phyloP scores from a whole-genome alignment of 371 early-diverging fungal species.

The Rhizopus stolonifer region DNA sequence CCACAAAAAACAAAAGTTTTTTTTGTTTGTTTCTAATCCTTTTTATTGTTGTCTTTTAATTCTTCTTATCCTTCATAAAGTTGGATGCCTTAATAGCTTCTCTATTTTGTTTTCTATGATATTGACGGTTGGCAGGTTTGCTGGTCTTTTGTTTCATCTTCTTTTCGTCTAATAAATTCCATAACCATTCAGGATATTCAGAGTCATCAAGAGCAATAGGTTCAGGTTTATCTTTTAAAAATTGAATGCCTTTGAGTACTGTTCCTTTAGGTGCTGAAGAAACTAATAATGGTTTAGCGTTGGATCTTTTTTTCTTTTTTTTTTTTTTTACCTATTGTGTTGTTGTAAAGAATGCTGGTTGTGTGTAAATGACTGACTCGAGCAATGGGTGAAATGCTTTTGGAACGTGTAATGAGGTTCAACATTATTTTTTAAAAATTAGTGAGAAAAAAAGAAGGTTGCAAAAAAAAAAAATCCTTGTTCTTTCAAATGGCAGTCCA shows the following conservation, averaged over 20 bases:
- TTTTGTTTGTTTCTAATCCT: conserved; percentile 49
- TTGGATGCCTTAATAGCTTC: conserved; percentile 70
- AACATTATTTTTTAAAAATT: too few species aligned
- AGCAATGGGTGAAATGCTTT: too few species aligned
- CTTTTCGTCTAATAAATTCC: conserved; percentile 78
- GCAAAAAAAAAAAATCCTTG: too few species aligned
- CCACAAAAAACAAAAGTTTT: neutral
- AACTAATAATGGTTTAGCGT: conserved; percentile 14
- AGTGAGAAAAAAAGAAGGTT: too few species aligned
- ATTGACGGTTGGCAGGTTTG: conserved; percentile 56
- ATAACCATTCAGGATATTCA: conserved; percentile 92
- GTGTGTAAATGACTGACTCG: neutral
- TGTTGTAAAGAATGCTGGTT: neutral
- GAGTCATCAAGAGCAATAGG: conserved; percentile 85
- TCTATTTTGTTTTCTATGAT: conserved; percentile 66
- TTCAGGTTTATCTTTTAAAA: conserved; percentile 76
- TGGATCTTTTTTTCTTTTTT: too few species aligned
- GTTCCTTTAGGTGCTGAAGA: conserved; percentile 72
- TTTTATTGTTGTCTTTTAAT: conserved; percentile 62
- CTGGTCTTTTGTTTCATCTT: conserved; percentile 48
- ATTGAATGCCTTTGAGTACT: conserved; percentile 83
- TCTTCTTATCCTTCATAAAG: conserved; percentile 82
- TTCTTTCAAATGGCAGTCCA: too few species aligned
- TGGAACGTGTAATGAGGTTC: too few species aligned
- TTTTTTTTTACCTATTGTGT: neutral